Base-by-base conservation (phyloP, 1,139 yeast genomes). In the Suhomyces ambrosiae region DNA sequence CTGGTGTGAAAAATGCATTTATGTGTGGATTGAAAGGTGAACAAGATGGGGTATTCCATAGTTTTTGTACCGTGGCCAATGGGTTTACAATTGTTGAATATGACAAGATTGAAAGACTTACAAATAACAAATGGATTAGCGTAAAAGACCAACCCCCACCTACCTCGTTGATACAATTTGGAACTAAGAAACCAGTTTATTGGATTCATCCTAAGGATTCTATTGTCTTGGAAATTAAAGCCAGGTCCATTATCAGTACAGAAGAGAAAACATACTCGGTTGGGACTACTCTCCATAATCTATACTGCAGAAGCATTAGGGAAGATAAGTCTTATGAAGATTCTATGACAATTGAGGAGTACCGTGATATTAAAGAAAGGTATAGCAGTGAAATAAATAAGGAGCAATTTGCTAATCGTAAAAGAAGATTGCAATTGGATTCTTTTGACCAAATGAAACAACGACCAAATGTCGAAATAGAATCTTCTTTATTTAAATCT, bases 151-250 rank as follows among this genome's bases (percentile, higher is more conserved):
- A 52, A 9, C 69, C 75, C 2, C 74, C 74, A 0, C 76, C 80
- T 0, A 32, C 52, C 0, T 61, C 65, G n/a, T 45, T 71, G 5
- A 48, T 84, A 5, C 67, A 68, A 44, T 83, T 85, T 58, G 92
- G 90, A 0, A 60, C 71, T 8, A 76, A 74, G 41, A 58, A 65
- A 12, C 96, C 97, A 0, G 78, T 71, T 29, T 74, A 72, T 43
- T 89, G 96, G 95, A 85, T 92, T 19, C 67, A 81, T 42, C 97
- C 97, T 0, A 63, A 68, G 24, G 79, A 86, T 30, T 84, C 95
- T 1, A 53, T 89, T 1, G 94, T 90, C 0, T 56, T 92, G n/a
- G 95, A 89, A 54, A 79, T 90, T 7, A 87, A 86, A 54, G 95
- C 96, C 0, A 68, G 96, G 27, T 82, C 90, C 5, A 71, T 88